Percentiles rank a stretch among this genome's conserved stretches.
Conservation (phyloP, 345 rosid genomes). For the Eucalyptus lansdowneana region DNA sequence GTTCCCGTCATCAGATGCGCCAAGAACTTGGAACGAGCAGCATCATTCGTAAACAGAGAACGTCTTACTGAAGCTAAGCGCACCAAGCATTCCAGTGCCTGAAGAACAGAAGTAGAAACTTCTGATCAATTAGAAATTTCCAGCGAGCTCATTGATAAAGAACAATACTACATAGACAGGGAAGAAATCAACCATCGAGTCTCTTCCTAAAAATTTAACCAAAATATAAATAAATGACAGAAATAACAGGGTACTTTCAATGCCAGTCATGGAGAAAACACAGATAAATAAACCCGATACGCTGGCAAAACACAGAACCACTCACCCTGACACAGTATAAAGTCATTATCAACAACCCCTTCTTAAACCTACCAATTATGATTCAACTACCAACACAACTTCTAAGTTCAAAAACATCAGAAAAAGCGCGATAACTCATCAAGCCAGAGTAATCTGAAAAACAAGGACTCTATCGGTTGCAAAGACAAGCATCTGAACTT, state of each 20-base stretch:
- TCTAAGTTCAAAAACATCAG: not conserved
- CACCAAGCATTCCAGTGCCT: conserved; percentile 99
- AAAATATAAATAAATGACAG: not conserved
- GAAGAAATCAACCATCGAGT: not conserved
- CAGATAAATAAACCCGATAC: not conserved
- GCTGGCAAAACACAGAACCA: not conserved
- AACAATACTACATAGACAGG: not conserved
- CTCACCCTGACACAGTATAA: not conserved
- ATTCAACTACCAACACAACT: not conserved
- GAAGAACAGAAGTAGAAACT: not conserved
- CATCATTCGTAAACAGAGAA: conserved; percentile 82
- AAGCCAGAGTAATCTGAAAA: not conserved
- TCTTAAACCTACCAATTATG: not conserved
- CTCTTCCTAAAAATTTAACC: not conserved
- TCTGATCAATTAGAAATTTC: not conserved
- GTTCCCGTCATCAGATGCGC: conserved; percentile 97
- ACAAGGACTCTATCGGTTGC: not conserved
- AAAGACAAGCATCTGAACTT: not conserved
- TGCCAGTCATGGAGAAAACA: not conserved
- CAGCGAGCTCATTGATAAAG: not conserved
- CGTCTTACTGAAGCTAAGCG: conserved; percentile 94
- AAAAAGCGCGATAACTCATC: not conserved
- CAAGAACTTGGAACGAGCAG: conserved; percentile 76
- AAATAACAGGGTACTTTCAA: not conserved
- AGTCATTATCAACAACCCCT: not conserved